Percentiles rank a stretch among this genome's conserved stretches.
These are phyloP conservation scores for Leishmania aethiopica DNA, from an alignment of 208 protist species.

Conservation along the genomic window DNA sequence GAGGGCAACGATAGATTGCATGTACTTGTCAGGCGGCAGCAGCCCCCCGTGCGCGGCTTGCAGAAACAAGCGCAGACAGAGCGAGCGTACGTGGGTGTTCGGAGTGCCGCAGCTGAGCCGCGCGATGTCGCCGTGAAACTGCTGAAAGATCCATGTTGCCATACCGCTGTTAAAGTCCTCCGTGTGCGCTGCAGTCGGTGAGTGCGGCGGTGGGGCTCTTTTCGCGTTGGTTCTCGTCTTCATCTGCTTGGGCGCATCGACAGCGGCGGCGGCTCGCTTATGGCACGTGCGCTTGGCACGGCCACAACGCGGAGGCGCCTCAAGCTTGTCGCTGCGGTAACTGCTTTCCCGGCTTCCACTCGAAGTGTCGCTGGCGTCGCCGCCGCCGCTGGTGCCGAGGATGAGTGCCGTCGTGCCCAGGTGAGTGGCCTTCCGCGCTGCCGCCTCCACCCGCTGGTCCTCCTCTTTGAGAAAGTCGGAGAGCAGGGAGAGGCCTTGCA, in stretches of 20 bases:
- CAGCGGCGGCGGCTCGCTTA: background rate
- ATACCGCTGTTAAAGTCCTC: slow-evolving; percentile 82
- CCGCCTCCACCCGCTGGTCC: slow-evolving; percentile 66
- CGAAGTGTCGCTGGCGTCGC: slow-evolving; percentile 1
- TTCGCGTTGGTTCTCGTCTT: slow-evolving; percentile 1
- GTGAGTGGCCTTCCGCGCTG: slow-evolving; percentile 33
- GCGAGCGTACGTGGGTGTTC: slow-evolving; percentile 40
- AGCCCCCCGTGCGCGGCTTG: slow-evolving; percentile 61
- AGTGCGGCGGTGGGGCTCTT: background rate
- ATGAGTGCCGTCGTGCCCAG: slow-evolving; percentile 31
- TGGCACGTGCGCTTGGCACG: background rate
- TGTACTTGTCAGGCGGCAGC: slow-evolving; percentile 72
- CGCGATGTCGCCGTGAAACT: slow-evolving; percentile 59
- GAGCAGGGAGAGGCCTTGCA: slow-evolving; percentile 77
- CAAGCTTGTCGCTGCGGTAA: slow-evolving; percentile 1
- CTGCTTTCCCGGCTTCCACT: slow-evolving; percentile 8
- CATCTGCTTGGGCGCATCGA: background rate
- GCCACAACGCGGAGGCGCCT: background rate
- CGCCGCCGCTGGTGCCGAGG: slow-evolving; percentile 5
- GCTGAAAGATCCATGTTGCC: slow-evolving; percentile 83
- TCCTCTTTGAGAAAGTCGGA: slow-evolving; percentile 87
- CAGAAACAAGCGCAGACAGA: slow-evolving; percentile 69
- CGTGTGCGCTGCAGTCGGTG: background rate
- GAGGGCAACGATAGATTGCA: slow-evolving; percentile 57
- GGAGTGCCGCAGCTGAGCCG: slow-evolving; percentile 40